Percentiles rank a stretch among this genome's conserved stretches.
Evolutionary conservation across 2,329 filamentous ascomycete species (phyloP).

Genomic region (Cercospora citrullina): DNA sequence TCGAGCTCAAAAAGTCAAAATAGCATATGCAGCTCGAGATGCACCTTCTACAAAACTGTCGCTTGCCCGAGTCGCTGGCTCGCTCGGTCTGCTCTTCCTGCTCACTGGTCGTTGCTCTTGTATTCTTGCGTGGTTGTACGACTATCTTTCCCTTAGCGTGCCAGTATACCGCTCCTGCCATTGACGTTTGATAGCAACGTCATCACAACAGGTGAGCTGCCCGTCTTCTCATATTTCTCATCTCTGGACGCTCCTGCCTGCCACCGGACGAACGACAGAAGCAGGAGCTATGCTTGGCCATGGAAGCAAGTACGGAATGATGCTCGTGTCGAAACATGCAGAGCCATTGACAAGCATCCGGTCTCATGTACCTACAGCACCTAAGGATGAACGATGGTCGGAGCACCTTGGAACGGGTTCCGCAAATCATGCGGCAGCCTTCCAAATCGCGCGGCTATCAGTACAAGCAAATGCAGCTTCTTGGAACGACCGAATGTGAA

Average conservation of each 20-base stretch:
- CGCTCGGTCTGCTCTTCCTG: neutral
- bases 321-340: neutral
- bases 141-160: neutral
- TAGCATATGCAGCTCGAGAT: constrained; percentile 5
- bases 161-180: neutral
- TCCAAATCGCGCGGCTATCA: neutral
- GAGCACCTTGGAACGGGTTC: neutral
- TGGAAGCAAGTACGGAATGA: neutral
- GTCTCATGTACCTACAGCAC: neutral
- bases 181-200: neutral
- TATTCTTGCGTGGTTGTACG: neutral
- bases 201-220: neutral
- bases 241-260: neutral
- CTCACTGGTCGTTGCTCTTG: neutral
- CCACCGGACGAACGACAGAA: neutral
- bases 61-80: neutral
- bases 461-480: neutral
- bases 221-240: neutral
- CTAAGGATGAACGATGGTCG: neutral
- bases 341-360: neutral
- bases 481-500: neutral
- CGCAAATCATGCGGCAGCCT: neutral
- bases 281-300: neutral
- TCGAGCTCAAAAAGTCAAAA: constrained; percentile 17
- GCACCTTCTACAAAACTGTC: neutral